phyloP scores from a whole-genome alignment of 768 basidiomycete genomes.

The Filobasidium wieringae region DNA sequence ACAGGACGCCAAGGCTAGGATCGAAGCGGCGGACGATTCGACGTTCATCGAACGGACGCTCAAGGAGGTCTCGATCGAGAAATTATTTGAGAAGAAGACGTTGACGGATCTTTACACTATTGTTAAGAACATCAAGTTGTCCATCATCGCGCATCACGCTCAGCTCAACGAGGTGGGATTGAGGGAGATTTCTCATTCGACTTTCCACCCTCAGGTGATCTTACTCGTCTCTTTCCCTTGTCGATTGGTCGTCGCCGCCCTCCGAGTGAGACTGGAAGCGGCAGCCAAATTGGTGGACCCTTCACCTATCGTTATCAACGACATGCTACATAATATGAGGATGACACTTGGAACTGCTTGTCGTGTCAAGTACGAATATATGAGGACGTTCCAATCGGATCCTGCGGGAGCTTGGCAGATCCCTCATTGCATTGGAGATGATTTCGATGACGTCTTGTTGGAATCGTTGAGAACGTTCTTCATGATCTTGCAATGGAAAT shows the following conservation, averaged over 20 bases:
- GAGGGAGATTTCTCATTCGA: slow-evolving; percentile 43
- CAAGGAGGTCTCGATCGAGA: slow-evolving; percentile 92
- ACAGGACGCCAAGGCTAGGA: slow-evolving; percentile 22
- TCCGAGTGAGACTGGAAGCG: slow-evolving; percentile 70
- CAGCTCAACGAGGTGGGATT: slow-evolving; percentile 79
- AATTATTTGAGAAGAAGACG: slow-evolving; percentile 68
- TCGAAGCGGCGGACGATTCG: slow-evolving; percentile 49
- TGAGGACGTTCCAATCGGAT: slow-evolving; percentile 79
- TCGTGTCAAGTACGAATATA: slow-evolving; percentile 87
- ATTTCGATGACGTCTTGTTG: slow-evolving; percentile 79
- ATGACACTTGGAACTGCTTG: slow-evolving; percentile 83
- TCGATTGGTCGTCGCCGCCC: slow-evolving; percentile 77
- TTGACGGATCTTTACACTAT: slow-evolving; percentile 69
- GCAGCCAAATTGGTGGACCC: slow-evolving; percentile 79
- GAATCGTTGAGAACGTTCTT: slow-evolving; percentile 83
- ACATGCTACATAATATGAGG: slow-evolving; percentile 85
- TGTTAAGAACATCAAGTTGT: slow-evolving; percentile 70
- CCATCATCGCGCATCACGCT: slow-evolving; percentile 65
- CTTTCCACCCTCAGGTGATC: slow-evolving; percentile 76
- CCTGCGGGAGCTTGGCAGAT: slow-evolving; percentile 76
- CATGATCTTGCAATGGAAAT: slow-evolving; percentile 84
- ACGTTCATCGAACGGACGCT: slow-evolving; percentile 87
- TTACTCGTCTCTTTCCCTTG: slow-evolving; percentile 94
- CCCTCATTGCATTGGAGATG: slow-evolving; percentile 73
- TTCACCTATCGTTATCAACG: slow-evolving; percentile 79